Evolutionary conservation across 257 asterid species (phyloP).

Genomic region (Nicotiana obtusifolia): DNA sequence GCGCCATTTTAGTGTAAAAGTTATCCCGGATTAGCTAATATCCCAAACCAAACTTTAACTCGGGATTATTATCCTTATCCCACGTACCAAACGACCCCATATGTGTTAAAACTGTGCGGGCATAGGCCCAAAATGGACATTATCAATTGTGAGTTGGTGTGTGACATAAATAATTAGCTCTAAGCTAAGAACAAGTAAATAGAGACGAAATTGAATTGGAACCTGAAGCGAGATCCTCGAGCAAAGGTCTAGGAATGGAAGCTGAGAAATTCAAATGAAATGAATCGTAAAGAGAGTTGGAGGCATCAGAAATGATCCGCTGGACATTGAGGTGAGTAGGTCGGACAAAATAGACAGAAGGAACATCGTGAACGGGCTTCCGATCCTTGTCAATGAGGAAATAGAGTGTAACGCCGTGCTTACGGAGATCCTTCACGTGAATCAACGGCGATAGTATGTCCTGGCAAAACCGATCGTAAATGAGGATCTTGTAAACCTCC

Average conservation of each 20-base stretch:
- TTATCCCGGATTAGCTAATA: no score
- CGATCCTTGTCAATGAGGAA: conserved; percentile 93
- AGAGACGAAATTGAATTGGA: background rate
- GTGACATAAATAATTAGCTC: no score
- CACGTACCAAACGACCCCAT: no score
- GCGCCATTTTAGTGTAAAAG: no score
- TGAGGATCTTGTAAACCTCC: conserved; percentile 91
- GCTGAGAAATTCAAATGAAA: conserved; percentile 89
- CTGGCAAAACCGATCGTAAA: conserved; percentile 87
- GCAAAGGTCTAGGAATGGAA: conserved; percentile 78
- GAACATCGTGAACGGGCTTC: conserved; percentile 87
- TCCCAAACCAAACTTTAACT: no score
- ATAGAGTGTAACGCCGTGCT: conserved; percentile 87
- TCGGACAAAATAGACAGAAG: conserved; percentile 85
- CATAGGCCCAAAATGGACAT: no score
- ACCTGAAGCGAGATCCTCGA: conserved; percentile 94
- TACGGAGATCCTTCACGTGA: conserved; percentile 95
- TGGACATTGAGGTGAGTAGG: conserved; percentile 67
- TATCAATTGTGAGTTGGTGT: no score
- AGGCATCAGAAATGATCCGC: conserved; percentile 63
- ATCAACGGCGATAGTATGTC: conserved; percentile 79
- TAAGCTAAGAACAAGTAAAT: no score
- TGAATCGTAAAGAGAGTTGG: conserved; percentile 68
- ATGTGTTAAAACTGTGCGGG: no score
- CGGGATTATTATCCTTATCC: no score